Conservation (phyloP, 1,284 basidiomycete species). For the Ceratobasidium sp. region DNA sequence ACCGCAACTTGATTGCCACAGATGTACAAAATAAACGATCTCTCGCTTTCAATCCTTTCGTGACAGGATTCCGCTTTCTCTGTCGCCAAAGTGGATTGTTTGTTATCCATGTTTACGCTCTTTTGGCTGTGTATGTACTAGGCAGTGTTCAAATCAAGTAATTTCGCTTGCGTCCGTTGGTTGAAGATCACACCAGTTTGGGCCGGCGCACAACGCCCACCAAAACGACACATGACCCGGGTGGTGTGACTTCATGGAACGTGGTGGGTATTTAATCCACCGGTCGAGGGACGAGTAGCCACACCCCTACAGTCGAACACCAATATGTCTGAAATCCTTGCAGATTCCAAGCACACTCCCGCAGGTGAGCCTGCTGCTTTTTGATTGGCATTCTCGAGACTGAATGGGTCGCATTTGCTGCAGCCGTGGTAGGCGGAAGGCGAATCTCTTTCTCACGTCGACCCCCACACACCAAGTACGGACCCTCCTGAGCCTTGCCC, state of each 20-base stretch:
- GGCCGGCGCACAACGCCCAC: slow-evolving; percentile 41
- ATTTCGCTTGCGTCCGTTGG: slow-evolving; percentile 5
- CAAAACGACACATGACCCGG: slow-evolving; percentile 23
- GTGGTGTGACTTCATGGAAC: slow-evolving; percentile 31
- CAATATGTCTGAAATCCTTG: slow-evolving; percentile 41
- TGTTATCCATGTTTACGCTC: slow-evolving; percentile 9
- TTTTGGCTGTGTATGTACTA: slow-evolving; percentile 29
- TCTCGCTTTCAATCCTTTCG: background rate
- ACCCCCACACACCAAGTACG: slow-evolving; percentile 35
- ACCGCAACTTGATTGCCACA: slow-evolving; percentile 56
- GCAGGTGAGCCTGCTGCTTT: slow-evolving; percentile 14
- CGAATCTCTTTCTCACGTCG: slow-evolving; percentile 37
- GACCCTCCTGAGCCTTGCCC: background rate
- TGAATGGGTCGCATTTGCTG: background rate
- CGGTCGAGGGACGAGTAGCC: background rate
- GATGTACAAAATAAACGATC: background rate
- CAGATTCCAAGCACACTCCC: slow-evolving; percentile 40
- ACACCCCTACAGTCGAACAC: slow-evolving; percentile 9
- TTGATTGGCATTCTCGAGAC: background rate
- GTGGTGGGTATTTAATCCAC: slow-evolving; percentile 22
- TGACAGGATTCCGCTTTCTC: background rate
- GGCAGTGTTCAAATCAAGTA: slow-evolving; percentile 31
- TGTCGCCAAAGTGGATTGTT: background rate
- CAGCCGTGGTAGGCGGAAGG: slow-evolving; percentile 38
- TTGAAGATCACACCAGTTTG: slow-evolving; percentile 6